Base-by-base conservation (phyloP, 805 yeast genomes). In the Candida chauliodis region DNA sequence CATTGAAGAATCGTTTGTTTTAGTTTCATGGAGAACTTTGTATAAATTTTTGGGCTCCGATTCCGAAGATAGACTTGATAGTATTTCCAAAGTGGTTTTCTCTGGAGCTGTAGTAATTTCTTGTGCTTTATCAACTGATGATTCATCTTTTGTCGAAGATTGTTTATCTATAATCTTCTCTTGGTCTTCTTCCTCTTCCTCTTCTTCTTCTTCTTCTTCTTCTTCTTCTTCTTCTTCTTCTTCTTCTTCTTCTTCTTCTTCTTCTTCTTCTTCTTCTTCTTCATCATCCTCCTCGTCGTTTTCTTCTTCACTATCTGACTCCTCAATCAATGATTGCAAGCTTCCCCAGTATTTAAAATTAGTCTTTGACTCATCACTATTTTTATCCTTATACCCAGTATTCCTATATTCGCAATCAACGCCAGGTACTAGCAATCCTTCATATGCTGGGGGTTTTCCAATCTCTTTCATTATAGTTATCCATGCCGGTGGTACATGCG, bases 401-500 rank as follows among this genome's bases (percentile, higher is more conserved):
- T 67, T 68, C 4, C 50, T 45, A 42, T 68, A 67, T 29, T 58
- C 58, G 3, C 48, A 45, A 41, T 68, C 73, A 13, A 69, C 39
- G 1, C 73, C 74, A 1, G 74, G 87, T 6, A 86, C 73, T 23
- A 69, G 61, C 55, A 87, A 62, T 26, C 75, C 70, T 2, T 81
- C 80, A 59, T 87, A 90, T 14, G 88, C 72, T 0, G 96, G 96
- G 0, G 98, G 96, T 19, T 84, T 78, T 0, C 97, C 97, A 10
- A 75, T 50, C 39, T 74, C 68, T 37, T 71, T 72, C 85, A 90
- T 81, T 25, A 74, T 73, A 2, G 69, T 57, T 16, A 81, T 69
- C 97, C 97, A 91, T 0, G 96, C 96, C 2, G 89, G 88, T 5
- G 81, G 71, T 1, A 66, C 63, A 8, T 47, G 47, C 6, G 38